Evolutionary conservation across 2,329 filamentous ascomycete genomes (phyloP).

Genomic region (Aureobasidium sp.): DNA sequence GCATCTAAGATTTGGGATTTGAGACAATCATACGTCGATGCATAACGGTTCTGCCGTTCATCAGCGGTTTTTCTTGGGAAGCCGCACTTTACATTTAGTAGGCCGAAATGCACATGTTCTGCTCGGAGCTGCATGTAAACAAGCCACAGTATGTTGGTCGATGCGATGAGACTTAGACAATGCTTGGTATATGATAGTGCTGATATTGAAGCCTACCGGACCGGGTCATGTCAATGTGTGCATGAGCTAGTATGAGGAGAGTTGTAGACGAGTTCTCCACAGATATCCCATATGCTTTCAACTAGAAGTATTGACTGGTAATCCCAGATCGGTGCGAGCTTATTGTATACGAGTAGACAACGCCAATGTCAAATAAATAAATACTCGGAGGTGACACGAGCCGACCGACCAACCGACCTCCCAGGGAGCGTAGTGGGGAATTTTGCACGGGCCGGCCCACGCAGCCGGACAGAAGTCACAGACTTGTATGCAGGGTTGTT

Average conservation of each 20-base stretch:
- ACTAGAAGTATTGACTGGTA: too few relatives aligned
- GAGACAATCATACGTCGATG: neutral
- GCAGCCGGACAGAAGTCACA: neutral
- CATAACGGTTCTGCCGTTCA: neutral
- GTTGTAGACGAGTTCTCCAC: too few relatives aligned
- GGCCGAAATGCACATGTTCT: neutral
- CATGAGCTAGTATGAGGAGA: too few relatives aligned
- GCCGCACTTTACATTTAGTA: neutral
- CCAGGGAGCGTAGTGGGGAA: neutral
- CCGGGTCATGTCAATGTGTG: too few relatives aligned
- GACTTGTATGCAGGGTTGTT: neutral
- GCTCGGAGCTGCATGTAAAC: neutral
- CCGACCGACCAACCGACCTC: too few relatives aligned
- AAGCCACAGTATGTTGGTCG: neutral
- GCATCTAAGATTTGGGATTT: neutral
- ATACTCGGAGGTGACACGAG: too few relatives aligned
- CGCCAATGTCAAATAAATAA: too few relatives aligned
- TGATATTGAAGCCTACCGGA: neutral
- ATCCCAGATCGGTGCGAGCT: neutral
- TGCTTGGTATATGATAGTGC: neutral
- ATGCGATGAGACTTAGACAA: too few relatives aligned
- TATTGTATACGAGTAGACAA: neutral
- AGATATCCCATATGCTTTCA: too few relatives aligned
- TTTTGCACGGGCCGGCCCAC: neutral
- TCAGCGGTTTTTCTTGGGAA: neutral